These are phyloP conservation scores for Tulasnella calospora DNA, from an alignment of 768 basidiomycete genomes.

Conservation along the genomic window DNA sequence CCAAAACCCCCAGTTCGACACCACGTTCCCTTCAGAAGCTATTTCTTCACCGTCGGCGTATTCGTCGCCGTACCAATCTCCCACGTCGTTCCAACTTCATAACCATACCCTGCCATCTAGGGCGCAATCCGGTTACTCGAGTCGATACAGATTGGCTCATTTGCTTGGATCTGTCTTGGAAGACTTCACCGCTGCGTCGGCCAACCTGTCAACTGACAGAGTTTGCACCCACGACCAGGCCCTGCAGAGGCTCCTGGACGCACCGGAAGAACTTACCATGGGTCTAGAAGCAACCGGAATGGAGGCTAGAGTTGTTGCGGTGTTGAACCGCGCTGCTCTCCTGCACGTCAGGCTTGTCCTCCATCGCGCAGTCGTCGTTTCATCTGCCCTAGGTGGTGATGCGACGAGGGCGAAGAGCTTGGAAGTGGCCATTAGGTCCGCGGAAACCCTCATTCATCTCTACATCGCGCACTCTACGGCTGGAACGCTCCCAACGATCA, in stretches of 20 bases:
- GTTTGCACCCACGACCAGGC: slow-evolving; percentile 68
- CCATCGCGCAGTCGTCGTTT: slow-evolving; percentile 68
- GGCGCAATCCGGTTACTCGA: not conserved
- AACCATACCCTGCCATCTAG: slow-evolving; percentile 35
- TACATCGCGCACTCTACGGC: not conserved
- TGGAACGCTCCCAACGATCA: not conserved
- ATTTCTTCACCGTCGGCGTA: slow-evolving; percentile 16
- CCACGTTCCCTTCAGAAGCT: slow-evolving; percentile 59
- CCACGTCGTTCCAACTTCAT: slow-evolving; percentile 68
- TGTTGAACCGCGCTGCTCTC: slow-evolving; percentile 42
- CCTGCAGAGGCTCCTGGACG: slow-evolving; percentile 58
- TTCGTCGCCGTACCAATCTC: slow-evolving; percentile 48
- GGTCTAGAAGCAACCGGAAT: not conserved
- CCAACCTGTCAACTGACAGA: slow-evolving; percentile 63
- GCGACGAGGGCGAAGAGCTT: slow-evolving; percentile 8
- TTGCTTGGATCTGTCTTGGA: slow-evolving; percentile 83
- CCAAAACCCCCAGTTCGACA: slow-evolving; percentile 79
- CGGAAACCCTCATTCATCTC: not conserved
- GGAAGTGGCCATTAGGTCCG: slow-evolving; percentile 6
- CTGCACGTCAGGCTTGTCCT: slow-evolving; percentile 81
- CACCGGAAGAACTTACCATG: slow-evolving; percentile 51
- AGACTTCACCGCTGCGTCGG: slow-evolving; percentile 71
- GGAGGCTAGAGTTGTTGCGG: not conserved
- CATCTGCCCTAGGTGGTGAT: not conserved
- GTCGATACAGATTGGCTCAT: slow-evolving; percentile 49